Base-by-base conservation (phyloP, 2,329 filamentous ascomycete genomes). In the Penicillium sp. region DNA sequence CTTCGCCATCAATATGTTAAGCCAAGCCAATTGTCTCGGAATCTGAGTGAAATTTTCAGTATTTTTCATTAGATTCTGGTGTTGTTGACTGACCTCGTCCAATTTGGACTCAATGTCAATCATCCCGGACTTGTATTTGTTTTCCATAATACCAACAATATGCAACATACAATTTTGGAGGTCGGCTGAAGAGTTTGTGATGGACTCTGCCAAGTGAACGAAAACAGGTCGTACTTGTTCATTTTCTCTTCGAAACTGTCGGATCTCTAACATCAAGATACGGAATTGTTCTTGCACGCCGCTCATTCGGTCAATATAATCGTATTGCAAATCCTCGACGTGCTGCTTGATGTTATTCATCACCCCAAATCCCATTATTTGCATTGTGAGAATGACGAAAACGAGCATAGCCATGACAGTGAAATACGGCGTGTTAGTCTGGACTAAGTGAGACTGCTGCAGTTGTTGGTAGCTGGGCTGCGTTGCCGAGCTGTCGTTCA, bases 81-180 rank as follows among this genome's bases (percentile, higher is more conserved):
- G 50, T 6, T 46, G 17, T 12, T 15, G 2, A 47, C 50, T 37
- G 12, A 53, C 50, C 50, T 53, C 29, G 1, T 53, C 50, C 21
- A 54, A 9, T 5, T 54, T 47, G 19, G 31, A 29, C 6, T 54
- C 51, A n/a, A 48, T 40, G 1, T 12, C 9, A 10, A 37, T 40
- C 42, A 54, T 49, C 3, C 51, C 27, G 9, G 51, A 46, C 2
- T 29, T 46, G 21, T 47, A 53, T n/a, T 47, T 53, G 15, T 37
- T 10, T 47, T 53, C 50, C 50, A 53, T 53, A 8, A 25, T 8
- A 13, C 50, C 21, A 8, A 53, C 40, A 37, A 53, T 1, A 47
- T 53, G 50, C 17, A 53, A n/a, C 40, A 53, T 7, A 33, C 50
- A 53, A 37, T 19, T 31, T 27, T 53, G 50, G 12, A 53, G 29